A percentile compares a stretch with the other conserved stretches of the same genome.
Conservation (phyloP, 768 basidiomycete species). For the Tylopilus cervinicoccineus region DNA sequence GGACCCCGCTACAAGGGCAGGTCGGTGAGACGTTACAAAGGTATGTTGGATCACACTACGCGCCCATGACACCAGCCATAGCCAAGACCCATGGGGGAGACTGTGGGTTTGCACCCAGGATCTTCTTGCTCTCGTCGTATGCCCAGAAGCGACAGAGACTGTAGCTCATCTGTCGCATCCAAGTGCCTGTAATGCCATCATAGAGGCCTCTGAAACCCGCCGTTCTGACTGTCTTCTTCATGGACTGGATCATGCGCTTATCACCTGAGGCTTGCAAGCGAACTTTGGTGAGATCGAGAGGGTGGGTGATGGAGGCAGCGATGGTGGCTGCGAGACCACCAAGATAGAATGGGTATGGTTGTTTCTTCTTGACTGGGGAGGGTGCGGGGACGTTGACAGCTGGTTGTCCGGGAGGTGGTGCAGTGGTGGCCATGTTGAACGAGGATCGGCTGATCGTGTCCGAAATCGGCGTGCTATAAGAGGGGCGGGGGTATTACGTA, state of each 20-base stretch:
- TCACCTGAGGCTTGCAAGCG: constrained; percentile 89
- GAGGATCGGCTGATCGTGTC: neutral
- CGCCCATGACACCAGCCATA: constrained; percentile 81
- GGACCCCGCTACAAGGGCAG: constrained; percentile 55
- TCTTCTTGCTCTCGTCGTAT: constrained; percentile 87
- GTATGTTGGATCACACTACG: constrained; percentile 23
- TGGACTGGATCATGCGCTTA: constrained; percentile 82
- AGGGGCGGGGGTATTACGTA: constrained; percentile 12
- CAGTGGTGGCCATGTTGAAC: constrained; percentile 17
- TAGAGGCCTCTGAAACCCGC: constrained; percentile 72
- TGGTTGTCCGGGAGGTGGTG: constrained; percentile 7
- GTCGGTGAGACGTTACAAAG: neutral
- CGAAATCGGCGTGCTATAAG: constrained; percentile 10
- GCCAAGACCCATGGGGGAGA: constrained; percentile 81
- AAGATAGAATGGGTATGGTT: constrained; percentile 84
- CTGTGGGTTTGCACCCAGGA: constrained; percentile 62
- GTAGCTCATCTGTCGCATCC: constrained; percentile 91
- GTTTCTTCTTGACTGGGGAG: constrained; percentile 42
- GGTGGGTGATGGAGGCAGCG: constrained; percentile 85
- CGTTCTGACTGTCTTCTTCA: constrained; percentile 77
- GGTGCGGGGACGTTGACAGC: constrained; percentile 11
- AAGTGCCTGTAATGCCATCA: constrained; percentile 85
- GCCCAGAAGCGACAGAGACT: constrained; percentile 92
- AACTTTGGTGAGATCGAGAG: constrained; percentile 88
- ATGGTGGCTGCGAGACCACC: constrained; percentile 86